Conservation (phyloP, 176 grass and related monocot species). For the Otatea glauca region DNA sequence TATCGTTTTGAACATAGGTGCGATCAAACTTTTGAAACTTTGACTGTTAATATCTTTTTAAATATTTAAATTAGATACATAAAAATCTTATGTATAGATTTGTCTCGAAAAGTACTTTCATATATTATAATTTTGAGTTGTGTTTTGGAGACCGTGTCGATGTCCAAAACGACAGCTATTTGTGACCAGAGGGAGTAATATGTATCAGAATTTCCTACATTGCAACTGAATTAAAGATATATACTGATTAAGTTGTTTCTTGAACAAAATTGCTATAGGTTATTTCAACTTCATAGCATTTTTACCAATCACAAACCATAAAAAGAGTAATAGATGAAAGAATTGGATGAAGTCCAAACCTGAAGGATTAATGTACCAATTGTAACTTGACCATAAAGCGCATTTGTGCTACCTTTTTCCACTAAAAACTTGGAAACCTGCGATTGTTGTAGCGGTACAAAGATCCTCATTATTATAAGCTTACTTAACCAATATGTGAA, state of each 20-base stretch:
- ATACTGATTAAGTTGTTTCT: constrained; percentile 1
- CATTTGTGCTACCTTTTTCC: constrained; percentile 85
- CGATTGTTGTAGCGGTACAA: constrained; percentile 22
- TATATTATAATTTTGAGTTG: no score
- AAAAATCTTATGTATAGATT: no score
- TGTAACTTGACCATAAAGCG: constrained; percentile 97
- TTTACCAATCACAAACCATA: neutral
- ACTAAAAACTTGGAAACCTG: constrained; percentile 96
- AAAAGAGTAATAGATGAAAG: constrained; percentile 18
- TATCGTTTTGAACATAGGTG: no score
- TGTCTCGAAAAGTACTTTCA: no score
- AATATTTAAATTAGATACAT: no score
- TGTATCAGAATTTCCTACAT: constrained; percentile 14
- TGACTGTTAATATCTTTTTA: no score
- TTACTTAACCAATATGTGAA: neutral
- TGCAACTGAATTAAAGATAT: constrained; percentile 20
- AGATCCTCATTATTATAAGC: constrained; percentile 25
- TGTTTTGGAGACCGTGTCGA: no score
- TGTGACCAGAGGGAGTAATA: neutral
- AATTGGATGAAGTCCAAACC: constrained; percentile 50
- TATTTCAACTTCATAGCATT: neutral
- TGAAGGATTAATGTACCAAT: constrained; percentile 93
- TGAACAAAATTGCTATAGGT: neutral
- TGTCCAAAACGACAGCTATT: no score
- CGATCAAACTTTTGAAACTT: no score